A percentile compares a stretch with the other conserved stretches of the same genome.
These are phyloP conservation scores for Schizophyllum amplum DNA, from an alignment of 1,284 basidiomycete species.

Conservation along the genomic window DNA sequence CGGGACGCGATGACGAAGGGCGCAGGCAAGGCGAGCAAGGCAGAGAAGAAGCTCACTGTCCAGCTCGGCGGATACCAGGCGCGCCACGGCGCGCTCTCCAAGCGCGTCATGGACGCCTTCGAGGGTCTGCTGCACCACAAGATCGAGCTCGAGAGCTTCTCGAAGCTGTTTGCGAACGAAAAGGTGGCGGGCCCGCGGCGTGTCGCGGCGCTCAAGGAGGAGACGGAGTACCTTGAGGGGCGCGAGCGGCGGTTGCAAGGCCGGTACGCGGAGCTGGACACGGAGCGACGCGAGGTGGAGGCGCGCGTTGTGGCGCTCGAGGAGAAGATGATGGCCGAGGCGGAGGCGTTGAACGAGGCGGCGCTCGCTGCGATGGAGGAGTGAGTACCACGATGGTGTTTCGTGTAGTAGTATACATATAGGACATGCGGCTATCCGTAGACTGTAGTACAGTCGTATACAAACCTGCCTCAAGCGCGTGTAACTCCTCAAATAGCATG, in stretches of 20 bases:
- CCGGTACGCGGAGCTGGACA: conserved; percentile 75
- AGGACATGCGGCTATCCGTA: neutral
- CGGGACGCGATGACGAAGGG: conserved; percentile 78
- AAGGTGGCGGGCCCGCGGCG: conserved; percentile 66
- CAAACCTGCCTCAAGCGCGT: neutral
- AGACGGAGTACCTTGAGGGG: conserved; percentile 73
- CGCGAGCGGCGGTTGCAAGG: conserved; percentile 73
- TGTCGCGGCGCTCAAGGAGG: conserved; percentile 69
- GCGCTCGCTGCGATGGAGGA: conserved; percentile 57
- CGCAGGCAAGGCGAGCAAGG: conserved; percentile 75
- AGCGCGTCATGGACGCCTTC: conserved; percentile 62
- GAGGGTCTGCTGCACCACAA: conserved; percentile 60
- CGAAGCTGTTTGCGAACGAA: conserved; percentile 65
- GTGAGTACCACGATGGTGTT: conserved; percentile 13
- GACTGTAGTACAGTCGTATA: neutral
- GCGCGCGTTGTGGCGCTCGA: conserved; percentile 56
- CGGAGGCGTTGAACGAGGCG: conserved; percentile 74
- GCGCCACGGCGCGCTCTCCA: conserved; percentile 63
- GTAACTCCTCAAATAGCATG: too few species aligned
- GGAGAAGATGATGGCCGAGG: conserved; percentile 73
- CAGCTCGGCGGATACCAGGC: conserved; percentile 87
- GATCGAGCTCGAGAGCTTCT: conserved; percentile 75
- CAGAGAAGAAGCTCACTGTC: conserved; percentile 88
- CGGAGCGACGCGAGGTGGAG: conserved; percentile 60
- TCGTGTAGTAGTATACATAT: conserved; percentile 4